Evolutionary conservation across 805 yeast genomes (phyloP), one percentile per base, ranked within the genome.

Genomic region (Candida glaebosa): DNA sequence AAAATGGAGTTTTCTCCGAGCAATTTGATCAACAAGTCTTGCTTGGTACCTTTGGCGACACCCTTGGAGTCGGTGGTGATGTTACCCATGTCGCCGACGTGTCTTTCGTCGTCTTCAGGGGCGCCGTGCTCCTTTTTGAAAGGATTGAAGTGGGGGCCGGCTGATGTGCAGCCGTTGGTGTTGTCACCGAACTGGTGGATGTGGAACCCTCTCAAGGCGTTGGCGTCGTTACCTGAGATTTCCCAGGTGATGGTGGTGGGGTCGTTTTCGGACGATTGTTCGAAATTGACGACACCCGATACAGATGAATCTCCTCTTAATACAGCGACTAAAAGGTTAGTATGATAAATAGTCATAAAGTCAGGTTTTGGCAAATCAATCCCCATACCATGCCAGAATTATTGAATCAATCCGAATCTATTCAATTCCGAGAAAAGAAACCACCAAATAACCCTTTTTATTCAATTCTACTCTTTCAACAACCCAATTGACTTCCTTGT

Each of bases 121-220:
- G 90, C 89, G 74, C 97, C 97, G 66, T 89, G 97, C 52, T 79
- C 79, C 76, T 85, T 84, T 48, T 79, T 76, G 64, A 84, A 84
- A 53, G 96, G 96, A 79, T 90, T 70, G 80, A 88, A 89, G 74
- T 90, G 97, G 45, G 96, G 96, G 61, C 97, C 97, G 41, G 97
- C 96, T 52, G 96, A 87, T 46, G 96, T 91, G 75, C 99, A 93
- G 53, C 99, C 99, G 67, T 93, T 93, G 71, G 99, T 88, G 82
- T 87, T 88, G 76, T 93, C 99, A 74, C 99, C 99, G 60, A 93
- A 93, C 63, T 87, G 84, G 72, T 93, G 99, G 63, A 93, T 74
- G 78, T 93, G 99, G 96, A 93, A 91, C 40, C 99, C 99, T 71
- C 96, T 83, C 63, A 77, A 72, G 39, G 96, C 91, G 59, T 87